phyloP scores from a whole-genome alignment of 225 moss, liverwort and hornwort genomes.

The Anthoceros angustus region DNA sequence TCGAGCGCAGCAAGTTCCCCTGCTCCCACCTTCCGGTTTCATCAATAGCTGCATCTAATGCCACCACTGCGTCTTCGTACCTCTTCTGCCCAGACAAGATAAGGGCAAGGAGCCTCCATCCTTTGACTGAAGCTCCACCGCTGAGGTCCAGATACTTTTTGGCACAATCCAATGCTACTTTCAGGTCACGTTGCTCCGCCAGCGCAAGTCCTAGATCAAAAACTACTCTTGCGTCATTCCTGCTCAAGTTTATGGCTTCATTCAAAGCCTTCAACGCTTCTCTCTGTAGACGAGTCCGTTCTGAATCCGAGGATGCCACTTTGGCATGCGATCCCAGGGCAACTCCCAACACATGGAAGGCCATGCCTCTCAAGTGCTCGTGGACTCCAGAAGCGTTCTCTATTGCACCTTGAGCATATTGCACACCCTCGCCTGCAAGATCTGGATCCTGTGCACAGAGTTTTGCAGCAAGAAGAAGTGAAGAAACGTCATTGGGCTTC shows the following conservation, averaged over 20 bases:
- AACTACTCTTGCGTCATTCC: conserved; percentile 38
- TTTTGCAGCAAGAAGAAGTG: conserved; percentile 67
- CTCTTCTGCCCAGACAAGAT: conserved; percentile 61
- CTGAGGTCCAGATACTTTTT: conserved; percentile 58
- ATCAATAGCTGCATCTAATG: conserved; percentile 63
- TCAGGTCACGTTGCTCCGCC: conserved; percentile 48
- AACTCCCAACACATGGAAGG: conserved; percentile 60
- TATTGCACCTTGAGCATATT: conserved; percentile 52
- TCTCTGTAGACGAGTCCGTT: conserved; percentile 26
- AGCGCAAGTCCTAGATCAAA: conserved; percentile 70
- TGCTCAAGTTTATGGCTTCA: conserved; percentile 51
- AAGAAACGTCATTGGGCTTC: conserved; percentile 41
- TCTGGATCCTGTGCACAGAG: conserved; percentile 31
- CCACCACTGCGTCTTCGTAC: conserved; percentile 47
- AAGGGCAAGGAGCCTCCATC: conserved; percentile 67
- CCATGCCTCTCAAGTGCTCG: conserved; percentile 34
- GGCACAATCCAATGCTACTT: conserved; percentile 54
- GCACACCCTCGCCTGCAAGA: conserved; percentile 42
- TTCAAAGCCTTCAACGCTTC: conserved; percentile 36
- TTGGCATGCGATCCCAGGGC: conserved; percentile 38
- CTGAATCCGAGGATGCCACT: conserved; percentile 53
- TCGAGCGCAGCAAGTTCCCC: conserved; percentile 38
- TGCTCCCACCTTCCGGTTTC: conserved; percentile 54
- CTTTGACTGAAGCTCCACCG: conserved; percentile 52
- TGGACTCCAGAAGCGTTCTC: conserved; percentile 25